These are phyloP conservation scores for Termitomyces bulborhizus DNA, from an alignment of 768 basidiomycete genomes.

Conservation along the genomic window DNA sequence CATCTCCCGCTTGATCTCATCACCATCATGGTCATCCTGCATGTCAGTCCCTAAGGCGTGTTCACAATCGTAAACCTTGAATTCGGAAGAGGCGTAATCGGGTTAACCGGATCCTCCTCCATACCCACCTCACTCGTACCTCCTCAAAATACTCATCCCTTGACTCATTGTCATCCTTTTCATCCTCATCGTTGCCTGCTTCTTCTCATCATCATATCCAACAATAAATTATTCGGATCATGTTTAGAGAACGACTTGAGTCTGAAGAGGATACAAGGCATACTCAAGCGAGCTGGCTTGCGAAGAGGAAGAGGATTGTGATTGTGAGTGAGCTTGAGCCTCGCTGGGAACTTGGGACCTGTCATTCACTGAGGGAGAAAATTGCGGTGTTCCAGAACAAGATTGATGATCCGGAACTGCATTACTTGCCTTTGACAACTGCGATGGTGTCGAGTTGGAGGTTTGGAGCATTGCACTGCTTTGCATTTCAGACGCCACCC, in stretches of 20 bases:
- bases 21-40: conserved; percentile 22
- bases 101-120: conserved; percentile 67
- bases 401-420: conserved; percentile 8
- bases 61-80: conserved; percentile 29
- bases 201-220: conserved; percentile 21
- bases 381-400: conserved; percentile 22
- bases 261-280: conserved; percentile 36
- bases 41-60: background rate
- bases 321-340: conserved; percentile 7
- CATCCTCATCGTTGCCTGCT: no score
- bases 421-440: background rate
- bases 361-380: conserved; percentile 10
- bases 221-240: conserved; percentile 51
- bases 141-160: conserved; percentile 51
- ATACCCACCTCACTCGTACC: conserved; percentile 57
- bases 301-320: conserved; percentile 15
- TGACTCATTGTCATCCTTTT: conserved; percentile 19
- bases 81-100: conserved; percentile 61
- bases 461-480: background rate
- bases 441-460: conserved; percentile 2
- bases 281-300: conserved; percentile 16
- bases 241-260: conserved; percentile 76
- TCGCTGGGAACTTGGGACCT: background rate
- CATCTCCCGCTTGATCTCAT: conserved; percentile 39
- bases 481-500: background rate